Evolutionary conservation across 345 rosid genomes (phyloP).

Genomic region (Sonneratia caseolaris): DNA sequence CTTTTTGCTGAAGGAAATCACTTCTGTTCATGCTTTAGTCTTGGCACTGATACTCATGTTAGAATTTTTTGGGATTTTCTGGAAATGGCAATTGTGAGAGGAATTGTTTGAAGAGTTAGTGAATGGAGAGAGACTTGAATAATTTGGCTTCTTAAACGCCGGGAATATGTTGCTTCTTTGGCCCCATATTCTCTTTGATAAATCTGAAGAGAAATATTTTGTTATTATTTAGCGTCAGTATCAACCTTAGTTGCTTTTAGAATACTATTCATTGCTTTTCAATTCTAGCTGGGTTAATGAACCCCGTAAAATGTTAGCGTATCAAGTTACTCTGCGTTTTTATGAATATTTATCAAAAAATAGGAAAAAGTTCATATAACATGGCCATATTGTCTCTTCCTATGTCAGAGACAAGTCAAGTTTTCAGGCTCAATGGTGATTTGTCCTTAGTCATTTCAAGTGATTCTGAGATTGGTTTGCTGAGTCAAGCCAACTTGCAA

Average conservation of each 20-base stretch:
- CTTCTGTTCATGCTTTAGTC: no score
- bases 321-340: neutral
- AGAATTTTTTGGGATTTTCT: no score
- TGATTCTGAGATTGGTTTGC: neutral
- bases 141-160: neutral
- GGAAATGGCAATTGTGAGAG: no score
- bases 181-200: neutral
- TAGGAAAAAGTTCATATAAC: no score
- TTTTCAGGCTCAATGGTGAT: neutral
- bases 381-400: neutral
- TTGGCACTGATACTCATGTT: no score
- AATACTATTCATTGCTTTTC: neutral
- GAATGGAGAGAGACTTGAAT: neutral
- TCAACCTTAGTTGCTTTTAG: neutral
- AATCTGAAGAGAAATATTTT: neutral
- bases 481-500: neutral
- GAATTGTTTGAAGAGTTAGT: neutral
- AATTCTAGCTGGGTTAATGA: neutral
- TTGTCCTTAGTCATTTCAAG: neutral
- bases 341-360: no score
- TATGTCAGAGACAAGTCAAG: neutral
- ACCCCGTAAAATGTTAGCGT: neutral
- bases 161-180: no score
- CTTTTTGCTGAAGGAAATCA: no score
- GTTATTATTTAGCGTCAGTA: neutral